A percentile compares a stretch with the other conserved stretches of the same genome.
phyloP scores from a whole-genome alignment of 805 yeast genomes.

The Candida ipomoeae region DNA sequence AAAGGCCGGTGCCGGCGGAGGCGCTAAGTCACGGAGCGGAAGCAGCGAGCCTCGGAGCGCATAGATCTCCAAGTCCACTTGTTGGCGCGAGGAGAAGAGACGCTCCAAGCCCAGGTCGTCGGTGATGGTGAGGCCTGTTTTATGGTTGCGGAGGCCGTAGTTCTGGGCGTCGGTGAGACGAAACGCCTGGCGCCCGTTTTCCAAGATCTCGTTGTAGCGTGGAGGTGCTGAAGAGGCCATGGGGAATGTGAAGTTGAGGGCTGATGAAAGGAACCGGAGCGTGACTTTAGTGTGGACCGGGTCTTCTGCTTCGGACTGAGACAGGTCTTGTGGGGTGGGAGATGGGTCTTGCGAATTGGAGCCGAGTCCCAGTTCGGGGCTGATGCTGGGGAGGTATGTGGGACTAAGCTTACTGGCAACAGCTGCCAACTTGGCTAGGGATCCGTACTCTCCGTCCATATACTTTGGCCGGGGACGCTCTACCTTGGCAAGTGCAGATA shows the following conservation, averaged over 20 bases:
- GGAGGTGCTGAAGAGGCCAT: constrained; percentile 73
- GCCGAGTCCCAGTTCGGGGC: not conserved
- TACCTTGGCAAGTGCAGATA: not conserved
- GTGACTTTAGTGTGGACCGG: constrained; percentile 20
- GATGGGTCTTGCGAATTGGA: not conserved
- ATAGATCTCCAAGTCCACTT: constrained; percentile 36
- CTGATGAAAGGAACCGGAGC: constrained; percentile 50
- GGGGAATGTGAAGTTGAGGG: constrained; percentile 63
- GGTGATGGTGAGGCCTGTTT: constrained; percentile 24
- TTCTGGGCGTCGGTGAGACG: constrained; percentile 26
- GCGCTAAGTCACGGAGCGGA: constrained; percentile 1
- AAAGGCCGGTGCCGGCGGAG: not conserved
- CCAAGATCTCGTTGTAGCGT: constrained; percentile 68
- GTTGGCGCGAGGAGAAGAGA: constrained; percentile 28
- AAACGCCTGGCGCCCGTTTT: constrained; percentile 73
- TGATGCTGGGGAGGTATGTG: not conserved
- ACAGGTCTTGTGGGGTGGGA: not conserved
- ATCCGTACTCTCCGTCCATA: not conserved
- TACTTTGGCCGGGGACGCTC: not conserved
- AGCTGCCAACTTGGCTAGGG: constrained; percentile 1
- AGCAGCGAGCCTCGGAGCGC: constrained; percentile 16
- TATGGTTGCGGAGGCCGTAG: constrained; percentile 26
- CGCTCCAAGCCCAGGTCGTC: constrained; percentile 37
- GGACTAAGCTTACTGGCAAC: constrained; percentile 2
- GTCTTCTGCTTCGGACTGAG: not conserved